These are phyloP conservation scores for Entrophospora sp. DNA, from an alignment of 192 early-diverging fungal genomes.

Conservation along the genomic window DNA sequence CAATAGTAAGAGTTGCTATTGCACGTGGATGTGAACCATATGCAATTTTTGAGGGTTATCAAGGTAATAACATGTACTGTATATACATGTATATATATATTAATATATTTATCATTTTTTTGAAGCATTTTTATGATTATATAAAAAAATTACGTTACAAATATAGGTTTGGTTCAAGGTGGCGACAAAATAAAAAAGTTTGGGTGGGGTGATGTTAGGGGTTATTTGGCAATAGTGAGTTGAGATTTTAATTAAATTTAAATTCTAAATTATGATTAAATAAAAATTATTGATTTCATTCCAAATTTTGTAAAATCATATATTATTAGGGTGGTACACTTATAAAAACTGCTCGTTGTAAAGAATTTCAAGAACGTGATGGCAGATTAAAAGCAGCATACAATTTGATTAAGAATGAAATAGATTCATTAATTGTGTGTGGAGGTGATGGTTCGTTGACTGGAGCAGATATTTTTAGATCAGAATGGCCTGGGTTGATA, in stretches of 20 bases:
- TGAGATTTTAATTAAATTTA: not conserved
- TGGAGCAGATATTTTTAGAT: conserved; percentile 83
- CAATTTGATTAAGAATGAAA: conserved; percentile 85
- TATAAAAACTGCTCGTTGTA: conserved; percentile 91
- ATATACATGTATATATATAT: not conserved
- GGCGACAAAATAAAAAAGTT: conserved; percentile 76
- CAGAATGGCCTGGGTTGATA: conserved; percentile 83
- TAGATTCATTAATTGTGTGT: conserved; percentile 90
- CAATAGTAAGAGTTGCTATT: conserved; percentile 82
- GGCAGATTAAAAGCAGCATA: conserved; percentile 75
- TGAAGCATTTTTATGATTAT: conserved; percentile 1
- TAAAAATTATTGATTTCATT: not conserved
- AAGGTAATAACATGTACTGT: conserved; percentile 41
- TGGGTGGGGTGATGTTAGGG: conserved; percentile 86
- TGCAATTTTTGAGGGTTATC: conserved; percentile 92
- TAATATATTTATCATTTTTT: not conserved
- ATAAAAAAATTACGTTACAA: too few relatives aligned
- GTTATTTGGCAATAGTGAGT: conserved; percentile 63
- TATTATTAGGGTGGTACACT: conserved; percentile 75
- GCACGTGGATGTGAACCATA: conserved; percentile 74
- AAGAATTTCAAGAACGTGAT: conserved; percentile 71
- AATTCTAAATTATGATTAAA: not conserved
- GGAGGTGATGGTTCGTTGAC: conserved; percentile 97
- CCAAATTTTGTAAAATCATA: not conserved
- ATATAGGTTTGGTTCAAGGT: conserved; percentile 81